phyloP scores from a whole-genome alignment of 139 green algal genomes.

The Coelastrella sp. region DNA sequence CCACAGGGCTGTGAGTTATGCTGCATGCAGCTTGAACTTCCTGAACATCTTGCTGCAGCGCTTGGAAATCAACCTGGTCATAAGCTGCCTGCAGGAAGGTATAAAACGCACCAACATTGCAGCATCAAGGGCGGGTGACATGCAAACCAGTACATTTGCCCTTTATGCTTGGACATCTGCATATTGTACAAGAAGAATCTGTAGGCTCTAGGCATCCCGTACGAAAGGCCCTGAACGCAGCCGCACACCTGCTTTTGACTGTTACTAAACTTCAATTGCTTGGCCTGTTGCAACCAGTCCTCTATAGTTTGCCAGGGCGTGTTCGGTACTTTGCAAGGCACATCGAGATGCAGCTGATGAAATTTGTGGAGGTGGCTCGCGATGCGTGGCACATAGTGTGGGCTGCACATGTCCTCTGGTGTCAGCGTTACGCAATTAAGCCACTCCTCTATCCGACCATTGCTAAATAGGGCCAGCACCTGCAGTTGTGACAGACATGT shows the following conservation, averaged over 20 bases:
- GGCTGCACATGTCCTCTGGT: slow-evolving; percentile 75
- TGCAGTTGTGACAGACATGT: slow-evolving; percentile 33
- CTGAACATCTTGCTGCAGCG: slow-evolving; percentile 67
- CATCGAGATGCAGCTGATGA: slow-evolving; percentile 48
- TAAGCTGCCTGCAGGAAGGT: slow-evolving; percentile 24
- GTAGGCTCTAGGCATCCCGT: too few relatives aligned
- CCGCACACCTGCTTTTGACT: slow-evolving; percentile 58
- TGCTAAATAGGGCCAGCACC: slow-evolving; percentile 84
- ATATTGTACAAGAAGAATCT: too few relatives aligned
- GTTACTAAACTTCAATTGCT: slow-evolving; percentile 68
- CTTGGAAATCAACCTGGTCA: slow-evolving; percentile 62
- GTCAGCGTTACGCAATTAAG: slow-evolving; percentile 71
- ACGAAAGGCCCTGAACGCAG: too few relatives aligned
- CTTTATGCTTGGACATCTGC: too few relatives aligned
- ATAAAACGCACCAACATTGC: not conserved
- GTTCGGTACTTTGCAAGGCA: slow-evolving; percentile 23
- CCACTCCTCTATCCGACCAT: slow-evolving; percentile 88
- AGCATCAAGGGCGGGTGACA: not conserved
- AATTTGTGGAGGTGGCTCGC: slow-evolving; percentile 70
- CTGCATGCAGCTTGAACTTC: slow-evolving; percentile 56
- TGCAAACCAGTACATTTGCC: too few relatives aligned
- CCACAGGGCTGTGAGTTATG: slow-evolving; percentile 59
- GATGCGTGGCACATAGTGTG: slow-evolving; percentile 67
- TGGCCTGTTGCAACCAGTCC: slow-evolving; percentile 75
- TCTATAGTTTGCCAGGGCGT: slow-evolving; percentile 48